These are phyloP conservation scores for Diaporthe helianthi DNA, from an alignment of 2,329 filamentous ascomycete genomes.

Conservation along the genomic window DNA sequence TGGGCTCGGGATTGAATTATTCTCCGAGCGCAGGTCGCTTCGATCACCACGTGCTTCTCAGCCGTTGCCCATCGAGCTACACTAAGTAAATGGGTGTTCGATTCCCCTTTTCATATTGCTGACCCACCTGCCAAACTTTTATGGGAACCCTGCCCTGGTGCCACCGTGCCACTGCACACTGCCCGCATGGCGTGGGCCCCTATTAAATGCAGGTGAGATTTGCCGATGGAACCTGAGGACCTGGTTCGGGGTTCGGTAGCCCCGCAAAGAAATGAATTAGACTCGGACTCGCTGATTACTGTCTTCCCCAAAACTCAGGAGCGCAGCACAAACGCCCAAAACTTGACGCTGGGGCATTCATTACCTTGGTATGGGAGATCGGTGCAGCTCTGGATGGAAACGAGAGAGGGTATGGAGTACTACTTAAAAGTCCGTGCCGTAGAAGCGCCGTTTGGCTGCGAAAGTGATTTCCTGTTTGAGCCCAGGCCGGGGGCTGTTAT, in stretches of 20 bases:
- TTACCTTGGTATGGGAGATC: no score
- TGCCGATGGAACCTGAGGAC: constrained; percentile 21
- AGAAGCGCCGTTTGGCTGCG: constrained; percentile 9
- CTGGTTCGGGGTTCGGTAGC: no score
- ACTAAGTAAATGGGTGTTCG: no score
- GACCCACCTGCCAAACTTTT: constrained; percentile 18
- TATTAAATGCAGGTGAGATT: constrained; percentile 24
- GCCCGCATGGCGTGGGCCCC: neutral
- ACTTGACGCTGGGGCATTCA: neutral
- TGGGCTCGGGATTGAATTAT: constrained; percentile 8
- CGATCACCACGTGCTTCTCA: constrained; percentile 14
- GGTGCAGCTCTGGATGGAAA: constrained; percentile 2
- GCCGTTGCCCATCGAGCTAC: constrained; percentile 12
- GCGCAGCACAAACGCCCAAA: neutral
- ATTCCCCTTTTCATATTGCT: constrained; percentile 10
- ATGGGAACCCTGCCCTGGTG: neutral
- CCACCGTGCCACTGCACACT: no score
- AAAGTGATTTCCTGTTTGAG: constrained; percentile 1
- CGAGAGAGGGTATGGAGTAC: neutral
- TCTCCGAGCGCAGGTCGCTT: constrained; percentile 2
- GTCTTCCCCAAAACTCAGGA: neutral
- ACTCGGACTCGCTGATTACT: neutral
- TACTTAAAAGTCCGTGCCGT: neutral
- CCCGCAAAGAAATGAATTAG: constrained; percentile 12
- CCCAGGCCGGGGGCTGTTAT: constrained; percentile 8